Evolutionary conservation across 148 eudicot species (phyloP), one percentile per base, ranked within the genome.

Genomic region (Arctostaphylos glauca): DNA sequence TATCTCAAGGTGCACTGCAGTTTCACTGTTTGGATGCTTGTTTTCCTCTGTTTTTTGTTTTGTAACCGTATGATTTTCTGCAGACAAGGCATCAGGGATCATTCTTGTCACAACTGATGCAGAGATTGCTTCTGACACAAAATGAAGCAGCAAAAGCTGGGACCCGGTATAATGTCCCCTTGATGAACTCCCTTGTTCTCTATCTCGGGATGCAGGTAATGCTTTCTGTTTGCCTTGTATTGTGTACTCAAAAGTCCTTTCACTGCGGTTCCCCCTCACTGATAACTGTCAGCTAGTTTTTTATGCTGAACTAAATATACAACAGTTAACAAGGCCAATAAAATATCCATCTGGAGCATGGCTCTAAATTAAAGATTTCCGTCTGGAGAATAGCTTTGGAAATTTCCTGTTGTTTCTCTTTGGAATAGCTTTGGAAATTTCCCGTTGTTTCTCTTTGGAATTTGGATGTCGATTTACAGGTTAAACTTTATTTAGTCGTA

Each of bases 171-270:
- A 96, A 96, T 87, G 99, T 93, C 67, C 99, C 97, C 13, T 83
- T 94, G 83, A 94, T 96, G 83, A 96, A 96, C 86, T 94, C 98
- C 43, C 89, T 93, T 83, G 99, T 96, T 80, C 95, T 96, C 55
- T 93, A 94, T 86, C 93, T 93, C 78, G 98, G 99, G 82, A 92
- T 92, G 88, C 94, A 94, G 97, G 98, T 96, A 66, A 49, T 54
- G 62, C 66, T 73, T 82, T 71, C 80, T 16, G 9, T 79, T 76
- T 78, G 15, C 82, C 41, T 23, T 16, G 56, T 74, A 56, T 52
- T 16, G 31, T 44, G 5, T 6, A 53, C 66, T 56, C 60, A 56
- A 1, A 31, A 56, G 60, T 56, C 18, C 60, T 56, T 56, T 56
- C 38, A 56, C 60, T 56, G 60, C 6, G 2, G 60, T 56, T 56